Evolutionary conservation across 2,329 filamentous ascomycete species (phyloP), one percentile per base, ranked within the genome.

Genomic region (Fusarium penzigii): DNA sequence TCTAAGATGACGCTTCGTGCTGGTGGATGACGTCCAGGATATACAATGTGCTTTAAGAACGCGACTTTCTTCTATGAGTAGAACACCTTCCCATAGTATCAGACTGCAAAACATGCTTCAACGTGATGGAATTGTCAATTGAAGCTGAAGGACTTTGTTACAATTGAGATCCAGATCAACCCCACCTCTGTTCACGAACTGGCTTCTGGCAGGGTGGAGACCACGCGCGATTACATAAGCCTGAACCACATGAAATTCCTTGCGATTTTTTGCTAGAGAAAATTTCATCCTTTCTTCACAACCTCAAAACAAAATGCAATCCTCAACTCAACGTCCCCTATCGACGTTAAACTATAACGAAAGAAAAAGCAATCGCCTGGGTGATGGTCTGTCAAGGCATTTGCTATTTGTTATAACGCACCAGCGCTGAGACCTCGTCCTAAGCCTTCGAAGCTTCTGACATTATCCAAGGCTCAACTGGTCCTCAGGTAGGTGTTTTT

Each of bases 401-500:
- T 14, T 3, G 9, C 32, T 36, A 9, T 14, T 36, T 9, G 10
- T 3, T 5, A 36, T 25, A 25, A 25, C 20, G 20, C 32, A 11
- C 13, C 32, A 36, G 32, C 4, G 10, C 32, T 12, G 13, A 14
- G 13, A 36, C 32, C 9, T 36, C 32, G 13, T 36, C 9, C 4
- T 4, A 36, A 36, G 5, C 32, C 13, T 9, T 36, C 32, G 10
- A 5, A 11, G 32, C 13, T 36, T 36, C 4, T 14, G 32, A 36
- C 10, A 14, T 5, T 36, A 12, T 11, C 3, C 32, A 36, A 36
- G 32, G 9, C 13, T 36, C 32, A 14, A 12, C 13, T 14, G 10
- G 32, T 12, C 17, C 29, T 42, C 44, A 16, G 53, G 53, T 53
- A 56, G 34, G 53, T 51, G 3, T 17, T 17, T 14, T 36, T 36